A percentile compares a stretch with the other conserved stretches of the same genome.
Conservation (phyloP, 2,329 filamentous ascomycete genomes). For the Penicillium sp. region DNA sequence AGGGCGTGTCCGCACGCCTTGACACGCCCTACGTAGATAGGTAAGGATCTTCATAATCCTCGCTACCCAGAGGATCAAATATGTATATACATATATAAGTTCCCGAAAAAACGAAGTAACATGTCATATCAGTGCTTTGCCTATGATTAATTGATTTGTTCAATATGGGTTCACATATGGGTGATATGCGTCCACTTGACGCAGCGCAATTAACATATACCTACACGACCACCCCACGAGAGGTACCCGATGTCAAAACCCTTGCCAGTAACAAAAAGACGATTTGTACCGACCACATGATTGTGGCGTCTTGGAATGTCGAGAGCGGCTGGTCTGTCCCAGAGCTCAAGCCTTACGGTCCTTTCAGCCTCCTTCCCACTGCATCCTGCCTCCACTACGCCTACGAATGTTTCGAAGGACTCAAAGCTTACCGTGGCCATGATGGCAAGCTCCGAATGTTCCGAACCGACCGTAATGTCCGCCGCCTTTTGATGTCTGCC, state of each 20-base stretch:
- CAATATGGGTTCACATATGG: background rate
- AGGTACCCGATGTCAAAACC: background rate
- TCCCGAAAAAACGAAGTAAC: too few relatives aligned
- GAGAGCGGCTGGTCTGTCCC: conserved; percentile 67
- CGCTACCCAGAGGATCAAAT: too few relatives aligned
- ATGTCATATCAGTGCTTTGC: too few relatives aligned
- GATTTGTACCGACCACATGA: conserved; percentile 68
- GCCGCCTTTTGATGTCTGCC: conserved; percentile 55
- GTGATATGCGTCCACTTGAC: background rate
- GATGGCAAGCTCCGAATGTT: conserved; percentile 71
- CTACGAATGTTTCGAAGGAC: conserved; percentile 81
- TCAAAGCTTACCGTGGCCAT: conserved; percentile 65
- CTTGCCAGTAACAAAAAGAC: background rate
- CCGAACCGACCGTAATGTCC: conserved; percentile 66
- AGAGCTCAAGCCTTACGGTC: conserved; percentile 61
- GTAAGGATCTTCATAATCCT: too few relatives aligned
- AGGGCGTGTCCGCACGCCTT: too few relatives aligned
- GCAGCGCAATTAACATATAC: background rate
- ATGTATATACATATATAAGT: too few relatives aligned
- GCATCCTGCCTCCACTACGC: conserved; percentile 78
- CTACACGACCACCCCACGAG: background rate
- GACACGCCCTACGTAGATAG: too few relatives aligned
- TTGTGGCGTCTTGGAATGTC: conserved; percentile 64
- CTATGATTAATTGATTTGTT: too few relatives aligned
- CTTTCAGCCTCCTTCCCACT: conserved; percentile 59